Conservation (phyloP, 805 yeast genomes). For the Ogataea pilisensis region DNA sequence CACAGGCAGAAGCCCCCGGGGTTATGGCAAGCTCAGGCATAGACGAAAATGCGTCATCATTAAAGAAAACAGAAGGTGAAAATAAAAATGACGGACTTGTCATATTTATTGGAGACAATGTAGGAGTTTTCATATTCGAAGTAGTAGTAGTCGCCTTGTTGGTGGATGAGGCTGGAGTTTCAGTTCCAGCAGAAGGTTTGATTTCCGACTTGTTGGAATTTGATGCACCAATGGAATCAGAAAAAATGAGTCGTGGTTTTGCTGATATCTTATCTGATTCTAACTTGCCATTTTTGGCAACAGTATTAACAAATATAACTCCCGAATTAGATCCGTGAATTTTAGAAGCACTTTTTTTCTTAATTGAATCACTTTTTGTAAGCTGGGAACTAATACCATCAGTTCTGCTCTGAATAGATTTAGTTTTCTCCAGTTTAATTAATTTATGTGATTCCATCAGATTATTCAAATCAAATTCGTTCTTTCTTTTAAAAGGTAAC, state of each 20-base stretch:
- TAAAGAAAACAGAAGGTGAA: neutral
- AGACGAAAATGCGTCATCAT: neutral
- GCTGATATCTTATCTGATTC: neutral
- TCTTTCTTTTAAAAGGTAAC: slow-evolving; percentile 7
- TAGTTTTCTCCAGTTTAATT: slow-evolving; percentile 11
- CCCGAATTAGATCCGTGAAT: neutral
- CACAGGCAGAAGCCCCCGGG: neutral
- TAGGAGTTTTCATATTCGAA: too few species aligned
- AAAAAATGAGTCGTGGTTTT: too few species aligned
- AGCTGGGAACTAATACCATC: too few species aligned
- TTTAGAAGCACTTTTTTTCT: too few species aligned
- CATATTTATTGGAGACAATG: neutral
- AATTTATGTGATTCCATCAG: slow-evolving; percentile 18
- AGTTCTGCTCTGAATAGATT: too few species aligned
- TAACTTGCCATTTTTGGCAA: slow-evolving; percentile 1
- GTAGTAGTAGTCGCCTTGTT: too few species aligned
- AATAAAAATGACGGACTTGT: neutral
- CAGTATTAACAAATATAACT: slow-evolving; percentile 2
- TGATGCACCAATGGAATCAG: neutral
- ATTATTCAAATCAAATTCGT: slow-evolving; percentile 10
- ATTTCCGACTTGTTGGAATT: too few species aligned
- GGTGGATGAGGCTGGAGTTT: neutral
- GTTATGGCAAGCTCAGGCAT: neutral
- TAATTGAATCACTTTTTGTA: neutral
- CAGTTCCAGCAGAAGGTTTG: too few species aligned